These are phyloP conservation scores for Chytriomyces hyalinus DNA, from an alignment of 192 early-diverging fungal genomes.

Conservation along the genomic window DNA sequence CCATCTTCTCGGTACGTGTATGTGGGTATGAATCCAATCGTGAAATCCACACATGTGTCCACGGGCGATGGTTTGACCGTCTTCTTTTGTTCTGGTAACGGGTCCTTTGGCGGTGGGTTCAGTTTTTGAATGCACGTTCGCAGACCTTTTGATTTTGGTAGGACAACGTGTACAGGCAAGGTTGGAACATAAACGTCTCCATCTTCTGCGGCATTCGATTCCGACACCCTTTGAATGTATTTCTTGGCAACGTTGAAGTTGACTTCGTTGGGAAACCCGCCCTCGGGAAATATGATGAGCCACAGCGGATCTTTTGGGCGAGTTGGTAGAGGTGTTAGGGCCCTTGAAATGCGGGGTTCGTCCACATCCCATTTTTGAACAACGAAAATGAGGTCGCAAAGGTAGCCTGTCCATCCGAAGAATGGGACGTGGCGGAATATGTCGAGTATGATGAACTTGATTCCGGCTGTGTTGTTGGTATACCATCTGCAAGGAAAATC, in stretches of 20 bases:
- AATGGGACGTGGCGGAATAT: slow-evolving; percentile 14
- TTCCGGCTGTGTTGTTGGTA: slow-evolving; percentile 1
- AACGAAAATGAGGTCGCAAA: slow-evolving; percentile 15
- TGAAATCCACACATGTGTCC: slow-evolving; percentile 17
- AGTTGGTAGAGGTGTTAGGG: neutral
- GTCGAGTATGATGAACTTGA: slow-evolving; percentile 21
- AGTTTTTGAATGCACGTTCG: slow-evolving; percentile 3
- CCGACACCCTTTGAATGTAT: slow-evolving; percentile 8
- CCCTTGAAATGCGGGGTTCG: neutral
- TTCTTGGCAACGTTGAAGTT: neutral
- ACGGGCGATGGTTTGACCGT: neutral
- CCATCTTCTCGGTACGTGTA: neutral
- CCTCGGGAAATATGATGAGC: slow-evolving; percentile 34
- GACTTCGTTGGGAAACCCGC: neutral
- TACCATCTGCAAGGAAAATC: neutral
- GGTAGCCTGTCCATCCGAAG: neutral
- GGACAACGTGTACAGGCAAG: slow-evolving; percentile 16
- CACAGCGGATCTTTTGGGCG: slow-evolving; percentile 8
- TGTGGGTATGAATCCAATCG: slow-evolving; percentile 15
- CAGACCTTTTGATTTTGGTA: slow-evolving; percentile 21
- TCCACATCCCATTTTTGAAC: slow-evolving; percentile 19
- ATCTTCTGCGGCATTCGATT: neutral
- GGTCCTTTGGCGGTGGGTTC: neutral
- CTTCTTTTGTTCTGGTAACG: too few relatives aligned
- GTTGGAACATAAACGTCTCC: neutral